phyloP scores from a whole-genome alignment of 768 basidiomycete genomes.

The Steccherinum ochraceum region DNA sequence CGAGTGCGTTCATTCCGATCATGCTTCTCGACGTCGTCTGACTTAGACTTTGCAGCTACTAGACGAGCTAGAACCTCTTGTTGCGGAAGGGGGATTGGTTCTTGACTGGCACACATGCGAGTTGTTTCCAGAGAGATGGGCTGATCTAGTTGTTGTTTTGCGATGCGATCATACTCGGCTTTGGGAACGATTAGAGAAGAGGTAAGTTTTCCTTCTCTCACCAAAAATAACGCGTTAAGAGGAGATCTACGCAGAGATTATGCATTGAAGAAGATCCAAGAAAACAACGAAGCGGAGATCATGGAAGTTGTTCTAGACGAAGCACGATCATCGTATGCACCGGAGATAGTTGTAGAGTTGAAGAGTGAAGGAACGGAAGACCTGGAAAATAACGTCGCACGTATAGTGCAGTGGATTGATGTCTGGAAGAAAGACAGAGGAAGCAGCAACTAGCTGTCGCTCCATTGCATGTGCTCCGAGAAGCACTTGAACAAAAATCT shows the following conservation, averaged over 20 bases:
- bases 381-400: slow-evolving; percentile 78
- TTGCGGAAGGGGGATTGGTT: slow-evolving; percentile 66
- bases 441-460: too few species aligned
- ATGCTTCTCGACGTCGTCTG: neutral
- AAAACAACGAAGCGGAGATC: slow-evolving; percentile 98
- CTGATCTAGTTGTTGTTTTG: slow-evolving; percentile 90
- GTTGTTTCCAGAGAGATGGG: slow-evolving; percentile 92
- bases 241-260: slow-evolving; percentile 53
- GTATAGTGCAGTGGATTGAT: slow-evolving; percentile 85
- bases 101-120: slow-evolving; percentile 97
- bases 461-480: too few species aligned
- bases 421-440: slow-evolving; percentile 48
- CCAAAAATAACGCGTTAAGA: too few species aligned
- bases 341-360: slow-evolving; percentile 62
- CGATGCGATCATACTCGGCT: slow-evolving; percentile 81
- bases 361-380: slow-evolving; percentile 72
- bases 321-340: neutral
- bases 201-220: slow-evolving; percentile 50
- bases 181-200: slow-evolving; percentile 87
- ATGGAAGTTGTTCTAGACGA: slow-evolving; percentile 67
- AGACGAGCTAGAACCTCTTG: slow-evolving; percentile 78
- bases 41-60: slow-evolving; percentile 50
- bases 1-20: slow-evolving; percentile 47
- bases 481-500: too few species aligned
- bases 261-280: slow-evolving; percentile 88